These are phyloP conservation scores for Biscogniauxia mediterranea DNA, from an alignment of 2,329 filamentous ascomycete genomes.

Conservation along the genomic window DNA sequence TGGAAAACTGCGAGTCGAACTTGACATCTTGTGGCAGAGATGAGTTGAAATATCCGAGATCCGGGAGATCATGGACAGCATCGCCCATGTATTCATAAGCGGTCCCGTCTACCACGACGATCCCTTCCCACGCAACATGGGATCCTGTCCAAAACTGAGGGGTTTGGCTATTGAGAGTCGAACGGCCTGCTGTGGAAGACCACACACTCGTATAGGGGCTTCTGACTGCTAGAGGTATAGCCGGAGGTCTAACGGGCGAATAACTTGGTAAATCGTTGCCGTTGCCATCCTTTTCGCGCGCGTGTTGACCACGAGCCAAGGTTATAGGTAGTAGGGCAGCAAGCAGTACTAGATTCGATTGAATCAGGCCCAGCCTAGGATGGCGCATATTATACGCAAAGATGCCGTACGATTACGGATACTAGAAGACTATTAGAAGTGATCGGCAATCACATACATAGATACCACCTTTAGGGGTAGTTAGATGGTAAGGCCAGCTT, in stretches of 20 bases:
- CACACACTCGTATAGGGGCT: conserved; percentile 59
- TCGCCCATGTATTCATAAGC: conserved; percentile 46
- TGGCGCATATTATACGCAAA: neutral
- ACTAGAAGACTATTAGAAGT: neutral
- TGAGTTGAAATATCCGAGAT: conserved; percentile 34
- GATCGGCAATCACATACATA: neutral
- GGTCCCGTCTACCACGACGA: conserved; percentile 42
- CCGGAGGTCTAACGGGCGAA: conserved; percentile 51
- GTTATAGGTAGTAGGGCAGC: neutral
- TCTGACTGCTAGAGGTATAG: conserved; percentile 55
- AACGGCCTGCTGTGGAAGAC: conserved; percentile 62
- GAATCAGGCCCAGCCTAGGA: neutral
- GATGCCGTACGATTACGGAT: neutral
- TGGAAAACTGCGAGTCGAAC: conserved; percentile 47
- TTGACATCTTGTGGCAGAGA: conserved; percentile 38
- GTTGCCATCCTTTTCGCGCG: neutral
- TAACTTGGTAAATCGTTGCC: conserved; percentile 27
- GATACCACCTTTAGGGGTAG: neutral
- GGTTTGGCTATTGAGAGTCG: conserved; percentile 71
- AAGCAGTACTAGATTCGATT: neutral
- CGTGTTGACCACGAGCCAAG: neutral
- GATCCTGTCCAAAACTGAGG: conserved; percentile 75
- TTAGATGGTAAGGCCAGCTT: neutral
- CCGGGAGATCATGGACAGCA: conserved; percentile 40
- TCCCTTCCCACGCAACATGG: conserved; percentile 45